A percentile compares a stretch with the other conserved stretches of the same genome.
Evolutionary conservation across 768 basidiomycete genomes (phyloP).

Genomic region (Scleroderma bovista): DNA sequence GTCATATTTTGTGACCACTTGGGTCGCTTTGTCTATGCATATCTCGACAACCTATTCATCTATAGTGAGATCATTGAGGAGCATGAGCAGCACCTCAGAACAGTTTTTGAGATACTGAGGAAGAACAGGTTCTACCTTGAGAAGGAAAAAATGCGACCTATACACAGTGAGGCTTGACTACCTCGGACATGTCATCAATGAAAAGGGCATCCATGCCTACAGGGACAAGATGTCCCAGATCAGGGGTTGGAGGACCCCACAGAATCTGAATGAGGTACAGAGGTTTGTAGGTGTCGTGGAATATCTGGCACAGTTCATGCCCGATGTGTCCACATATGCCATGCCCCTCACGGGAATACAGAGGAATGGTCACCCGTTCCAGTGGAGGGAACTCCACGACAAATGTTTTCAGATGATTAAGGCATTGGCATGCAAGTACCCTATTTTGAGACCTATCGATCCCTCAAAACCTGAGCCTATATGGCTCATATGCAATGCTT

Average conservation of each 20-base stretch:
- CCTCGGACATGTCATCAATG: constrained; percentile 36
- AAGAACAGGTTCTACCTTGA: constrained; percentile 30
- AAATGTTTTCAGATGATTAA: constrained; percentile 19
- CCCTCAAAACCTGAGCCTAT: constrained; percentile 15
- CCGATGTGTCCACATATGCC: constrained; percentile 29
- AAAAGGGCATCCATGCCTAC: constrained; percentile 34
- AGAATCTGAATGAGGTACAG: constrained; percentile 29
- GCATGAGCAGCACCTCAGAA: constrained; percentile 30
- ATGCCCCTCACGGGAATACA: constrained; percentile 26
- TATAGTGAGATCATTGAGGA: constrained; percentile 26
- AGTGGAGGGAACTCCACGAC: constrained; percentile 24
- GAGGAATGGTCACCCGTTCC: constrained; percentile 23
- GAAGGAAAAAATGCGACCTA: constrained; percentile 27
- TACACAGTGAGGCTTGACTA: constrained; percentile 29
- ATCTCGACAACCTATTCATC: constrained; percentile 13
- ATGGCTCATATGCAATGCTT: constrained; percentile 24
- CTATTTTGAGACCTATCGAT: constrained; percentile 19
- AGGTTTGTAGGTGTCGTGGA: constrained; percentile 36
- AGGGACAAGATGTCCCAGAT: constrained; percentile 28
- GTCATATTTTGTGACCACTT: too few species aligned
- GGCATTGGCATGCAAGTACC: constrained; percentile 10
- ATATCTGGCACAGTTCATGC: constrained; percentile 34
- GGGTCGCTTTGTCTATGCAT: constrained; percentile 13
- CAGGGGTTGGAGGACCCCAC: constrained; percentile 24
- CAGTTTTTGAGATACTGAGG: constrained; percentile 26